A percentile compares a stretch with the other conserved stretches of the same genome.
phyloP scores from a whole-genome alignment of 352 stramenopile species.

The Pelagophyceae sp. region DNA sequence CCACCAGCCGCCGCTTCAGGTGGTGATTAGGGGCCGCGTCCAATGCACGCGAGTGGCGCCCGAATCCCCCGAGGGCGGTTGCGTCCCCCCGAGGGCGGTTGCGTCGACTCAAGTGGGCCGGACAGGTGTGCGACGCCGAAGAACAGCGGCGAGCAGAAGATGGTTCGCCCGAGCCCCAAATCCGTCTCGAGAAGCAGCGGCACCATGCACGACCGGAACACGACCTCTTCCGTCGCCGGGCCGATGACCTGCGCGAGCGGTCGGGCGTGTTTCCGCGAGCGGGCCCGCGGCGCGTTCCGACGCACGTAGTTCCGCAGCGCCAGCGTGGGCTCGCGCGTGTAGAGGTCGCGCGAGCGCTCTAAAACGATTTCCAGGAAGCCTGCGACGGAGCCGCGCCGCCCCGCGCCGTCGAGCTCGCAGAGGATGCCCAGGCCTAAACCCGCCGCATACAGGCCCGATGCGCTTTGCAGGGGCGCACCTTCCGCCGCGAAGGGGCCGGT shows the following conservation, averaged over 20 bases:
- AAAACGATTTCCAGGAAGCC: background rate
- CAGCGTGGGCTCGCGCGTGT: background rate
- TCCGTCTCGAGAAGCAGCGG: slow-evolving; percentile 69
- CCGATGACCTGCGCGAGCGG: too few relatives aligned
- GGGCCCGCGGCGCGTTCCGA: too few relatives aligned
- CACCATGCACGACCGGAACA: slow-evolving; percentile 87
- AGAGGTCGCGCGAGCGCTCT: background rate
- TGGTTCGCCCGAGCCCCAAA: slow-evolving; percentile 64
- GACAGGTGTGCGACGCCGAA: slow-evolving; percentile 79
- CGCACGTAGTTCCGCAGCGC: background rate
- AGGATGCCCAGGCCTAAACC: background rate
- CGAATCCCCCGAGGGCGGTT: too few relatives aligned
- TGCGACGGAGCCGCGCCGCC: background rate
- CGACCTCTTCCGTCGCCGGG: slow-evolving; percentile 82
- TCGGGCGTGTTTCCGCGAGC: too few relatives aligned
- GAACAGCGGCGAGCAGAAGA: slow-evolving; percentile 74
- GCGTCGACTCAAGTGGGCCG: too few relatives aligned
- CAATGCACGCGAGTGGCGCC: too few relatives aligned
- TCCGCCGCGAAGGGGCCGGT: background rate
- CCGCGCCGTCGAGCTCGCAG: background rate
- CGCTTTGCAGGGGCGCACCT: too few relatives aligned
- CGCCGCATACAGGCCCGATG: background rate
- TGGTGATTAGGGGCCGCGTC: slow-evolving; percentile 39
- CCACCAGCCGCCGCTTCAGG: slow-evolving; percentile 24
- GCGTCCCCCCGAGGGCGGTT: too few relatives aligned